Evolutionary conservation across 2,329 filamentous ascomycete genomes (phyloP).

Genomic region (Aspergillus hiratsukae): DNA sequence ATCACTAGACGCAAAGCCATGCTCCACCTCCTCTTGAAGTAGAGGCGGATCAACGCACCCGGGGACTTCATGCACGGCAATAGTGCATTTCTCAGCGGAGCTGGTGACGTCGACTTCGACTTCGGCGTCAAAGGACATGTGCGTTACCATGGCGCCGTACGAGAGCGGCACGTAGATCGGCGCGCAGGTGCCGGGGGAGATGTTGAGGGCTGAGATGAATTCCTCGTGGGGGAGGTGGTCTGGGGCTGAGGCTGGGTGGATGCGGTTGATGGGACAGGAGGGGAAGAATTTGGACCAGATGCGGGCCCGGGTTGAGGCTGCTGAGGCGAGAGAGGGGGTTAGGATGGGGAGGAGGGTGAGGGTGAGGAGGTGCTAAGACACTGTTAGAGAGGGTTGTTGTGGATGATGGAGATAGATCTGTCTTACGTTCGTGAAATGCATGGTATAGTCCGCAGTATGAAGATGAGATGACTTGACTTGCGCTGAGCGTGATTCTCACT

Average conservation of each 20-base stretch:
- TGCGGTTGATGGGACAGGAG: conserved; percentile 17
- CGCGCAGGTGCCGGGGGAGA: conserved; percentile 21
- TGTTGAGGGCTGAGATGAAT: conserved; percentile 17
- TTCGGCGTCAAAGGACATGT: conserved; percentile 26
- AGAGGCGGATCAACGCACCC: conserved; percentile 28
- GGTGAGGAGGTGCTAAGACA: conserved; percentile 11
- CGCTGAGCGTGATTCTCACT: too few relatives aligned
- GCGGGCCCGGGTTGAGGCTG: conserved; percentile 20
- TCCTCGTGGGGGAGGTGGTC: conserved; percentile 17
- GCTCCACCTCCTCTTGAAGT: conserved; percentile 17
- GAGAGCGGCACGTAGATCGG: conserved; percentile 22
- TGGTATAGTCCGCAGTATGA: not conserved
- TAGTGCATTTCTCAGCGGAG: conserved; percentile 22
- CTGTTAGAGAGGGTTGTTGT: conserved; percentile 47
- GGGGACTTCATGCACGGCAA: conserved; percentile 30
- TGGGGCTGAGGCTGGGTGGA: not conserved
- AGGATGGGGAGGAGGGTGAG: conserved; percentile 19
- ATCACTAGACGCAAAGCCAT: conserved; percentile 19
- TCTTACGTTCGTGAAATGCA: conserved; percentile 9
- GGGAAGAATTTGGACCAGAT: conserved; percentile 31
- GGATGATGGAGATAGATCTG: not conserved
- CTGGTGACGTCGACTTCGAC: conserved; percentile 4
- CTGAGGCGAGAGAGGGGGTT: conserved; percentile 12
- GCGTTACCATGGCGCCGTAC: conserved; percentile 20
- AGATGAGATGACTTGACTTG: too few relatives aligned